Evolutionary conservation across 495 filamentous ascomycete genomes (phyloP), one percentile per base, ranked within the genome.

Genomic region (Xylaria sp.): DNA sequence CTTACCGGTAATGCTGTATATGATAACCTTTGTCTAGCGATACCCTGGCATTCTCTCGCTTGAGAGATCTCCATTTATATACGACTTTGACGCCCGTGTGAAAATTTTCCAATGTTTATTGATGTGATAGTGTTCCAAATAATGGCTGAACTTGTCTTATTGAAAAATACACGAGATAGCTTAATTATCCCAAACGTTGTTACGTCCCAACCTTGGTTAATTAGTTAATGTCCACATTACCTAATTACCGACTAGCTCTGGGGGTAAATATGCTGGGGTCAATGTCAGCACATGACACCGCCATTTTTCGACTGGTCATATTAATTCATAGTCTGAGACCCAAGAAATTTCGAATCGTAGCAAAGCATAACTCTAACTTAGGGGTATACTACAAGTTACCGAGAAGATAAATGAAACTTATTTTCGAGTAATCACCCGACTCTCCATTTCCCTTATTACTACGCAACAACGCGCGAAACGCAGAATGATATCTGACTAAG

Each of bases 1-100:
- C 57, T 71, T 43, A 61, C 67, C 57, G 72, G 58, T 70, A 74
- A 71, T 78, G 52, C 71, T 78, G 58, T 68, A 72, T 67, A 75
- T 71, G 65, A 59, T 71, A 50, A 66, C 69, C 31, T 67, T 35
- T 50, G 53, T 61, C 53, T 52, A 61, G 41, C 69, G 31, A 71
- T 63, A 64, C 17, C 21, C 37, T 40, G 40, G 6, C 12, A 3
- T 61, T 12, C 33, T 26, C 50, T 53, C 17, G 12, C 26, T 55
- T 29, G 26, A 31, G 24, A 55, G 1, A n/a, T 4, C 7, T 33
- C 11, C 33, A 59, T n/a, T n/a, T 59, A 37, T 21, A 59, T 5
- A 35, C 57, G 2, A 59, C n/a, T 33, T 41, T 29, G 37, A 41
- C 37, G 59, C 15, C 59, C 24, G 19, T 37, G 50, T 14, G 5